phyloP scores from a whole-genome alignment of 768 basidiomycete genomes.

The Lentinula guzmanii region DNA sequence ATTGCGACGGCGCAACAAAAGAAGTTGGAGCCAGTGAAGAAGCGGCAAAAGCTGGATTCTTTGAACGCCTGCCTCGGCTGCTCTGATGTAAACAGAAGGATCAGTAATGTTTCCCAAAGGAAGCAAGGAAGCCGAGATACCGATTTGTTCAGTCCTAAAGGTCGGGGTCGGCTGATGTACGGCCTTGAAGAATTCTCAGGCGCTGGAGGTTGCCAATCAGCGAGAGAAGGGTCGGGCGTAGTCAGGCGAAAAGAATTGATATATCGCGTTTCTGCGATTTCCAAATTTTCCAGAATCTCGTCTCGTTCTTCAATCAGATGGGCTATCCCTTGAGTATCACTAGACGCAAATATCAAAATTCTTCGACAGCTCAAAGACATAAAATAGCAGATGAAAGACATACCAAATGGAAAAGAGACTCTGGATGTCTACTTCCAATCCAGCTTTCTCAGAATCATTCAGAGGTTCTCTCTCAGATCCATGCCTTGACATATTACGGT shows the following conservation, averaged over 20 bases:
- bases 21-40: conserved; percentile 72
- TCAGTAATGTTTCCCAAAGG: not conserved
- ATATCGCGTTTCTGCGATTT: conserved; percentile 75
- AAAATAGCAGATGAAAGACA: not conserved
- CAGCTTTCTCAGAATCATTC: conserved; percentile 34
- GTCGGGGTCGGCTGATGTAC: conserved; percentile 65
- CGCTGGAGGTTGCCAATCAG: conserved; percentile 45
- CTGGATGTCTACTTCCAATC: conserved; percentile 58
- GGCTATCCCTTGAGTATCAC: conserved; percentile 65
- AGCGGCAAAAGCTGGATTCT: conserved; percentile 59
- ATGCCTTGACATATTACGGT: conserved; percentile 21
- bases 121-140: conserved; percentile 13
- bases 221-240: conserved; percentile 67
- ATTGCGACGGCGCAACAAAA: conserved; percentile 75
- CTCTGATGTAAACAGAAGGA: conserved; percentile 15
- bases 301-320: conserved; percentile 71
- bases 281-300: conserved; percentile 70
- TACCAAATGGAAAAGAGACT: conserved; percentile 75
- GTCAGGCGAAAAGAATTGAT: conserved; percentile 69
- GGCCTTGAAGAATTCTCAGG: conserved; percentile 40
- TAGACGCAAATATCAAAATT: conserved; percentile 19
- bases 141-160: conserved; percentile 35
- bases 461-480: conserved; percentile 23
- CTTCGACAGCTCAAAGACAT: not conserved
- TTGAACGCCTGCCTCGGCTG: conserved; percentile 39